A percentile compares a stretch with the other conserved stretches of the same genome.
phyloP scores from a whole-genome alignment of 2,329 filamentous ascomycete genomes.

The Cladosporium sp. region DNA sequence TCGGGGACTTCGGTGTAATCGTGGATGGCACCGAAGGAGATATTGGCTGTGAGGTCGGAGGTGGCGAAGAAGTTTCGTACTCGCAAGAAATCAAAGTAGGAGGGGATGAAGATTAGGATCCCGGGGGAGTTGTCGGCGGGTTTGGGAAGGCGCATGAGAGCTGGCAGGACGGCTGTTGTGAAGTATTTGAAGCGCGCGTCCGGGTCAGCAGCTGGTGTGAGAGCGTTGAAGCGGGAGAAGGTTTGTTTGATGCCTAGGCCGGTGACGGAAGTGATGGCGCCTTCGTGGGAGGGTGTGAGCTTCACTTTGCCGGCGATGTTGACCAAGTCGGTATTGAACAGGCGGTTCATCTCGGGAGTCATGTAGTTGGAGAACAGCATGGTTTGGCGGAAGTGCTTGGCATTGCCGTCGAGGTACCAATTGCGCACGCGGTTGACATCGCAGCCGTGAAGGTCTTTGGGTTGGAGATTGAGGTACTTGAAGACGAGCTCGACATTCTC shows the following conservation, averaged over 20 bases:
- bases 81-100: constrained; percentile 91
- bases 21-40: constrained; percentile 76
- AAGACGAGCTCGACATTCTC: constrained; percentile 92
- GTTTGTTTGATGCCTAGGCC: constrained; percentile 74
- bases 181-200: constrained; percentile 91
- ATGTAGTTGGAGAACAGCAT: constrained; percentile 77
- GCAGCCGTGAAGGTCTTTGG: constrained; percentile 75
- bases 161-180: constrained; percentile 72
- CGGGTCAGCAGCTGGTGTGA: constrained; percentile 69
- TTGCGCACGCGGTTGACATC: constrained; percentile 86
- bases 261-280: constrained; percentile 52
- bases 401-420: constrained; percentile 90
- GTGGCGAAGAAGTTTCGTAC: constrained; percentile 89
- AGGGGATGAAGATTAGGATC: constrained; percentile 83
- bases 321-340: constrained; percentile 70
- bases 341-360: constrained; percentile 79
- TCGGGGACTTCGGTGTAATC: constrained; percentile 81
- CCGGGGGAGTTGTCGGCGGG: constrained; percentile 54
- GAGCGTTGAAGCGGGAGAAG: constrained; percentile 78
- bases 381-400: constrained; percentile 77
- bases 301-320: constrained; percentile 80
- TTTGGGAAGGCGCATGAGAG: constrained; percentile 64
- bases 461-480: constrained; percentile 84
- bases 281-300: constrained; percentile 60
- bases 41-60: constrained; percentile 51